Evolutionary conservation across 1,284 basidiomycete genomes (phyloP), one percentile per base, ranked within the genome.

Genomic region (Irpex lacteus): DNA sequence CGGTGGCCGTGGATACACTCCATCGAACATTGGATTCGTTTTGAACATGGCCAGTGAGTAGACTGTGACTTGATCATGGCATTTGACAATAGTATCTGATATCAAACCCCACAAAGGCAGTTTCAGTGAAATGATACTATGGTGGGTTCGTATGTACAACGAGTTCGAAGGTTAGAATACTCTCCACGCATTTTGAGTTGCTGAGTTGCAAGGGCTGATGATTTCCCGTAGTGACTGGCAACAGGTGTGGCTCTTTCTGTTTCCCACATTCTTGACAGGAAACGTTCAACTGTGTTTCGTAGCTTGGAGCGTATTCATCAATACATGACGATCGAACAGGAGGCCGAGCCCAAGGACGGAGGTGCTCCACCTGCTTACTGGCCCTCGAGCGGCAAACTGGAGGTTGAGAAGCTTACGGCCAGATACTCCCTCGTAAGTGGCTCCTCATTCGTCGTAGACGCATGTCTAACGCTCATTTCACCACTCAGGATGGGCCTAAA

Each of bases 71-170:
- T 18, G 49, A 58, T 32, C 32, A 34, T 34, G 32, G 32, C 32
- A 34, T 6, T 9, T 36, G 11, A 19, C 40, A 15, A 13, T 13
- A 11, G 8, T 50, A 19, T 32, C 32, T 34, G 47, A 15, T 34
- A 6, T 21, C 32, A 26, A 21, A 18, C 15, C 34, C 34, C 8
- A 34, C 57, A 2, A 38, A 82, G 81, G 85, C 40, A 76, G 77
- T 4, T 87, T 88, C 70, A 85, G 83, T 66, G 70, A 75, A 4
- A 71, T 83, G 77, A 86, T 88, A 55, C 71, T 87, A 55, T 81
- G 74, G 73, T 82, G 81, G 79, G 80, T 88, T 21, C 76, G 82
- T 38, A 68, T 78, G 15, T 73, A 81, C 37, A 89, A 88, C 66
- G 77, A 82, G 4, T 82, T 88, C 37, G 86, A 89, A 73, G 82